Percentiles rank a stretch among this genome's conserved stretches.
Conservation (phyloP, 1,284 basidiomycete species). For the Ustilago curta region DNA sequence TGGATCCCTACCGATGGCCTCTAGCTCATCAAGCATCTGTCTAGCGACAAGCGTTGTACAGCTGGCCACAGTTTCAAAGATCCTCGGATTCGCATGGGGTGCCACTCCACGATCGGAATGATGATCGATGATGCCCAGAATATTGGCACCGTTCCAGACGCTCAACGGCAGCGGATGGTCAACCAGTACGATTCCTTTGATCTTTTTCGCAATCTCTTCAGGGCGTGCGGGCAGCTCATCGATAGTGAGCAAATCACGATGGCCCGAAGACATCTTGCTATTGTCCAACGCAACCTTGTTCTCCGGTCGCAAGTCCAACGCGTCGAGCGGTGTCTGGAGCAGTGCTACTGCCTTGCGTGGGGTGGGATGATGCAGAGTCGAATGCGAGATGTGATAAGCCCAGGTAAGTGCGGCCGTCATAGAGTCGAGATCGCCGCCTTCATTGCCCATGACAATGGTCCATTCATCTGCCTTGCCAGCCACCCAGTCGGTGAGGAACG, state of each 20-base stretch:
- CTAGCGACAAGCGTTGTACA: conserved; percentile 67
- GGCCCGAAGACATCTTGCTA: conserved; percentile 65
- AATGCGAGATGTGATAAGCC: conserved; percentile 64
- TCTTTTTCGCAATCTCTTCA: conserved; percentile 54
- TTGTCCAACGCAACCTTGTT: conserved; percentile 68
- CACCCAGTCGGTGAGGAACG: conserved; percentile 63
- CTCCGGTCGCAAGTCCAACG: conserved; percentile 69
- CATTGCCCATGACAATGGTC: conserved; percentile 70
- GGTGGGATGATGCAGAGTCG: conserved; percentile 33
- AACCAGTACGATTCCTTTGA: conserved; percentile 68
- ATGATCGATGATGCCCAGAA: conserved; percentile 68
- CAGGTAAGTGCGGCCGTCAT: conserved; percentile 64
- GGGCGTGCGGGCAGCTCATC: conserved; percentile 69
- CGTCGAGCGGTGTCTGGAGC: conserved; percentile 63
- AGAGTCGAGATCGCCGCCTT: conserved; percentile 69
- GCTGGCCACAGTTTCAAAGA: conserved; percentile 61
- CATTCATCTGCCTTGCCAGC: conserved; percentile 63
- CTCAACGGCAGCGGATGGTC: conserved; percentile 69
- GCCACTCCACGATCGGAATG: conserved; percentile 67
- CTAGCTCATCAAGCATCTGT: conserved; percentile 62
- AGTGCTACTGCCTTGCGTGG: conserved; percentile 57
- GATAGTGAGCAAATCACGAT: conserved; percentile 69
- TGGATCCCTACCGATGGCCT: conserved; percentile 37
- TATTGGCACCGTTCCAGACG: conserved; percentile 58
- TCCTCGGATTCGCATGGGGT: conserved; percentile 59